phyloP scores from a whole-genome alignment of 164 flowering plant genomes.

The Cinnamomum micranthum region DNA sequence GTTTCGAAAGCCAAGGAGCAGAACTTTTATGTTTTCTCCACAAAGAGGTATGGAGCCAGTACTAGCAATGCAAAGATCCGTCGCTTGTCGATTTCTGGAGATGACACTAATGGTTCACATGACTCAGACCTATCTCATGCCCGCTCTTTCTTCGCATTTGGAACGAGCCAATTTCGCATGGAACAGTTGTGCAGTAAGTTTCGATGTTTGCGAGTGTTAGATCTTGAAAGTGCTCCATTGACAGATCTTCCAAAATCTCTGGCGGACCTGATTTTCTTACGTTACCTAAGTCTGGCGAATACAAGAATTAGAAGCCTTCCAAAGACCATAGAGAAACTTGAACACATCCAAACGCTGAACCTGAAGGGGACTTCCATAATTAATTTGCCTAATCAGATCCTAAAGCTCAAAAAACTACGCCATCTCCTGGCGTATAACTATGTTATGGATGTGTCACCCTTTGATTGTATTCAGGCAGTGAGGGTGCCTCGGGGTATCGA shows the following conservation, averaged over 20 bases:
- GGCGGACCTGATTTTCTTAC: background rate
- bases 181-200: background rate
- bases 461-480: background rate
- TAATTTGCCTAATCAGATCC: constrained; percentile 9
- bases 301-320: constrained; percentile 11
- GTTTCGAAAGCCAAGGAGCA: background rate
- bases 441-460: too few relatives aligned
- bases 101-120: background rate
- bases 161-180: background rate
- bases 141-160: constrained; percentile 4
- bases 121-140: background rate
- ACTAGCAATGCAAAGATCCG: background rate
- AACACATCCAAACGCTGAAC: constrained; percentile 1
- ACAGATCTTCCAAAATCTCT: constrained; percentile 1
- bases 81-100: background rate
- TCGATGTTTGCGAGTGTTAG: constrained; percentile 3
- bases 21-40: background rate
- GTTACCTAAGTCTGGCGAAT: constrained; percentile 8
- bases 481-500: background rate
- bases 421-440: background rate
- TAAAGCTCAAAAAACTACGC: constrained; percentile 7
- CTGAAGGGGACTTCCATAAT: background rate
- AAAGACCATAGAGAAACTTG: constrained; percentile 1
- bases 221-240: background rate
- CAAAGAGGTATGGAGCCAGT: too few relatives aligned